phyloP scores from a whole-genome alignment of 208 protist genomes.

The Acanthamoeba sp. region DNA sequence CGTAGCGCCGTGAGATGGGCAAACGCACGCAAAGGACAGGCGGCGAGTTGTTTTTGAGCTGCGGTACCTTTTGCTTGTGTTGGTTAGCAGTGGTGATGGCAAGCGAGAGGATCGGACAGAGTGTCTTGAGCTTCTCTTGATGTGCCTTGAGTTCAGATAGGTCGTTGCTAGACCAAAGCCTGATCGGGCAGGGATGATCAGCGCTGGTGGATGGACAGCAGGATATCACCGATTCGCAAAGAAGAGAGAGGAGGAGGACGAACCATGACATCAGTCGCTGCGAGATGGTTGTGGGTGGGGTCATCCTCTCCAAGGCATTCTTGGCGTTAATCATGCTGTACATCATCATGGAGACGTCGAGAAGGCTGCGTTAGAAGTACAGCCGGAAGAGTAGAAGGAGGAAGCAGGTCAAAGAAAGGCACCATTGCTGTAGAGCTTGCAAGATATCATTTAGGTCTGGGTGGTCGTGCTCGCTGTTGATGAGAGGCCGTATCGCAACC shows the following conservation, averaged over 20 bases:
- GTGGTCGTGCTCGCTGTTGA: neutral
- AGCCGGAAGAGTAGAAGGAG: neutral
- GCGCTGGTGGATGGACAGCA: neutral
- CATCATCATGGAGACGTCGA: too few relatives aligned
- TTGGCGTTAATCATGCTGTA: conserved; percentile 25
- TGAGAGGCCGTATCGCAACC: neutral
- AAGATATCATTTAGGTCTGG: neutral
- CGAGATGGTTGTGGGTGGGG: neutral
- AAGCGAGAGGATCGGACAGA: conserved; percentile 50
- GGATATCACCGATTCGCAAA: neutral
- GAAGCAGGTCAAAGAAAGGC: neutral
- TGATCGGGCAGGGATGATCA: neutral
- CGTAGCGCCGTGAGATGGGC: too few relatives aligned
- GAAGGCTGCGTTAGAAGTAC: too few relatives aligned
- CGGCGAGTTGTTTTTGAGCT: neutral
- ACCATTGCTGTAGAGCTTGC: neutral
- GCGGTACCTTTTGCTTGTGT: neutral
- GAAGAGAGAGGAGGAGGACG: neutral
- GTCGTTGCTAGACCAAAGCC: conserved; percentile 15
- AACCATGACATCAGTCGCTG: conserved; percentile 26
- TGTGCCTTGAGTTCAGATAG: conserved; percentile 20
- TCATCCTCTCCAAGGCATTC: neutral
- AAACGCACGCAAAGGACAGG: too few relatives aligned
- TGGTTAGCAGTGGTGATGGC: conserved; percentile 20
- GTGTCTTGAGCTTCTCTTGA: conserved; percentile 61